Evolutionary conservation across 371 early-diverging fungal genomes (phyloP).

Genomic region (Mortierella sp.): DNA sequence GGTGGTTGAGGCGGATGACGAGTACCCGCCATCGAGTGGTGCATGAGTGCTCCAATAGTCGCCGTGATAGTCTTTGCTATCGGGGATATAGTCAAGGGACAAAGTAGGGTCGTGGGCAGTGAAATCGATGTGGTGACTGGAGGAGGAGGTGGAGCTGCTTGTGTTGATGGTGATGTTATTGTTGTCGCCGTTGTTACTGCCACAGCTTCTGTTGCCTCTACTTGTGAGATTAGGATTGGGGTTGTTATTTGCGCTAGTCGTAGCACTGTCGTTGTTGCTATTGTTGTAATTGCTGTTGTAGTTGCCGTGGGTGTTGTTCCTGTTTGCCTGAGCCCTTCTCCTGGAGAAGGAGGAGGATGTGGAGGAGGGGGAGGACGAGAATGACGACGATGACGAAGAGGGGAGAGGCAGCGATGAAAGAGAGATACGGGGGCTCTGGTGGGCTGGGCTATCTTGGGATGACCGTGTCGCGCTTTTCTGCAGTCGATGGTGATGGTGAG

Average conservation of each 20-base stretch:
- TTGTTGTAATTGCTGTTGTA: background rate
- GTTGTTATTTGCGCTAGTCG: slow-evolving; percentile 9
- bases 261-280: background rate
- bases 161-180: slow-evolving; percentile 10
- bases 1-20: slow-evolving; percentile 45
- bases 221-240: background rate
- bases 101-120: slow-evolving; percentile 11
- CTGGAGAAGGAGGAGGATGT: slow-evolving; percentile 48
- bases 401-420: slow-evolving; percentile 30
- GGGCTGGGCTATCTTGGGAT: slow-evolving; percentile 16
- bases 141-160: slow-evolving; percentile 6
- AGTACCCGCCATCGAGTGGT: slow-evolving; percentile 51
- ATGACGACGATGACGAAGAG: slow-evolving; percentile 41
- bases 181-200: background rate
- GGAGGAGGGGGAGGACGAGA: slow-evolving; percentile 26
- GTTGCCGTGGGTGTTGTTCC: slow-evolving; percentile 10
- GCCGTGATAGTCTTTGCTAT: slow-evolving; percentile 32
- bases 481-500: slow-evolving; percentile 52
- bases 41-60: slow-evolving; percentile 45
- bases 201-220: slow-evolving; percentile 3
- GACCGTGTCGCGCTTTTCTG: slow-evolving; percentile 30
- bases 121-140: background rate
- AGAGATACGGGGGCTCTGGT: slow-evolving; percentile 26
- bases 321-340: slow-evolving; percentile 35
- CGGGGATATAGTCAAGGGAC: slow-evolving; percentile 15